Evolutionary conservation across 208 protist genomes (phyloP).

Genomic region (Leishmania amazonensis): DNA sequence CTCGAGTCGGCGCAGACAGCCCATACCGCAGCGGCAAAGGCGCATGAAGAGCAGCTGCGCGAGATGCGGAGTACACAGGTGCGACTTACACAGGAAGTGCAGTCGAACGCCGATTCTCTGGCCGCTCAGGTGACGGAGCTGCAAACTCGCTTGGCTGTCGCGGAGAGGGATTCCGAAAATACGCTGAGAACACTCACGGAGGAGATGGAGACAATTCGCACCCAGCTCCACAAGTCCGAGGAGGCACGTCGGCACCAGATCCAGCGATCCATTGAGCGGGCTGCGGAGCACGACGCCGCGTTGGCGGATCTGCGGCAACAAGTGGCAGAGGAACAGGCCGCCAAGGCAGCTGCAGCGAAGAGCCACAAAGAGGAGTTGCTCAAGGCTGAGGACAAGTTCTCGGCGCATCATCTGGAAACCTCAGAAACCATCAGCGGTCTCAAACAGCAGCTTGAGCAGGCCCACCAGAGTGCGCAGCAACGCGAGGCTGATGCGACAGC

Average conservation of each 20-base stretch:
- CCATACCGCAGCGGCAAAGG: background rate
- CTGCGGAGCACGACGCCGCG: background rate
- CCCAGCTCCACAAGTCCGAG: background rate
- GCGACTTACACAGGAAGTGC: background rate
- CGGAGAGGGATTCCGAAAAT: background rate
- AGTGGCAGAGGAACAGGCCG: background rate
- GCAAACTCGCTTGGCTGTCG: background rate
- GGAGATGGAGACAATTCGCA: conserved; percentile 1
- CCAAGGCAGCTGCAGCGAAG: background rate
- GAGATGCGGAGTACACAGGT: background rate
- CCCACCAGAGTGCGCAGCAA: conserved; percentile 1
- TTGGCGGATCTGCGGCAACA: background rate
- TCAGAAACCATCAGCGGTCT: background rate
- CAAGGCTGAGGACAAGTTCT: background rate
- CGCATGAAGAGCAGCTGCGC: conserved; percentile 1
- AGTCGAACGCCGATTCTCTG: background rate
- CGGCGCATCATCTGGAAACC: background rate
- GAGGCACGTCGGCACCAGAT: background rate
- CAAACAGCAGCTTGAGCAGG: conserved; percentile 7
- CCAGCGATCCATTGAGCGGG: background rate
- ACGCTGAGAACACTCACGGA: background rate
- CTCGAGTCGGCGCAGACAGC: conserved; percentile 1
- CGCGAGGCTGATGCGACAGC: background rate
- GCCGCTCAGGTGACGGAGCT: background rate
- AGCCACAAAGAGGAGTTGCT: conserved; percentile 5